phyloP scores from a whole-genome alignment of 2,329 filamentous ascomycete species.

The Xylaria sp. region DNA sequence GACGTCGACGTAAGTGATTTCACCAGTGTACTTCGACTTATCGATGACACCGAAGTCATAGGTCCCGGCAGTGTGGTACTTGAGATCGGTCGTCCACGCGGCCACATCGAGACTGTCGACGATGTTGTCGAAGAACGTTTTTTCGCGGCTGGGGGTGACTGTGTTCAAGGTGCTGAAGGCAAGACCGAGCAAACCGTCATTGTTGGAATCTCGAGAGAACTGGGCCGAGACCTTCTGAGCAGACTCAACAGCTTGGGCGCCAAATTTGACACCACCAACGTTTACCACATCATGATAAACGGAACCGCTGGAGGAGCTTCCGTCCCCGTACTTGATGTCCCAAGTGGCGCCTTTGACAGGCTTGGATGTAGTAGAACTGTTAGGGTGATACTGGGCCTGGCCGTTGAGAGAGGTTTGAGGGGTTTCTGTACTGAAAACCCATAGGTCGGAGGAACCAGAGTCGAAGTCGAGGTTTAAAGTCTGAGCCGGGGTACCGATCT shows the following conservation, averaged over 20 bases:
- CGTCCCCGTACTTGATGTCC: slow-evolving; percentile 43
- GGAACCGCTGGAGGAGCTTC: slow-evolving; percentile 42
- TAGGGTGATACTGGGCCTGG: slow-evolving; percentile 39
- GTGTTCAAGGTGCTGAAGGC: slow-evolving; percentile 45
- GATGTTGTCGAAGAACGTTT: slow-evolving; percentile 45
- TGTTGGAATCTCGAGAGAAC: slow-evolving; percentile 42
- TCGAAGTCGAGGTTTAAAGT: slow-evolving; percentile 44
- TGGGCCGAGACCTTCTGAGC: slow-evolving; percentile 37
- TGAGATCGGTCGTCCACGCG: slow-evolving; percentile 44
- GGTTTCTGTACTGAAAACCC: slow-evolving; percentile 43
- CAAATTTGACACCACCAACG: slow-evolving; percentile 40
- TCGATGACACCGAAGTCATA: slow-evolving; percentile 48
- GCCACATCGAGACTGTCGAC: slow-evolving; percentile 34
- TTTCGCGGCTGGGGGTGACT: slow-evolving; percentile 35
- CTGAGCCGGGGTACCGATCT: slow-evolving; percentile 43
- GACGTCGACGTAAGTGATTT: slow-evolving; percentile 42
- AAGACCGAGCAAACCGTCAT: slow-evolving; percentile 44
- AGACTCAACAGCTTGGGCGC: slow-evolving; percentile 41
- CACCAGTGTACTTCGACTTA: slow-evolving; percentile 40
- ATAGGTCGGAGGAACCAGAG: slow-evolving; percentile 44
- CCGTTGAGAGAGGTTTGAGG: slow-evolving; percentile 32
- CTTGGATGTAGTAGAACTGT: slow-evolving; percentile 36
- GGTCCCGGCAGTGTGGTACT: slow-evolving; percentile 41
- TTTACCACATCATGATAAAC: slow-evolving; percentile 43
- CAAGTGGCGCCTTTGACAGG: slow-evolving; percentile 37